Conservation (phyloP, 78 protist genomes). For the Goniomonas avonlea region DNA sequence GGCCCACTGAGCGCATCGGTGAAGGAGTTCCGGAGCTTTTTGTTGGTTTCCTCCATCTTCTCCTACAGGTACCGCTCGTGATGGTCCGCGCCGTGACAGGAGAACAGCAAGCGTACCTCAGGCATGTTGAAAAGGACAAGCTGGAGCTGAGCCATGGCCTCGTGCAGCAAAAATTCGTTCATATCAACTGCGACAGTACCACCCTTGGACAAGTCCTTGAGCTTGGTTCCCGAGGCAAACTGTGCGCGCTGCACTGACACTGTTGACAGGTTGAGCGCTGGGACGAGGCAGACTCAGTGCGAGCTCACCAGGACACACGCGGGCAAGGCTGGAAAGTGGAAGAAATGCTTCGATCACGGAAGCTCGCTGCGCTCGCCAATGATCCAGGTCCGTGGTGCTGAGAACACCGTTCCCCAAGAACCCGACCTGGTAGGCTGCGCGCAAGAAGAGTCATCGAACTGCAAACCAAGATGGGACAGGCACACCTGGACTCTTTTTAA, state of each 20-base stretch:
- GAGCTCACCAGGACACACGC: no score
- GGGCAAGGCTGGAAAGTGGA: no score
- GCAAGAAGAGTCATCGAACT: no score
- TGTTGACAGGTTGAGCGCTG: no score
- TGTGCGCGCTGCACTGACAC: neutral
- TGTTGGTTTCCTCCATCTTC: neutral
- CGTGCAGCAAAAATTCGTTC: conserved; percentile 21
- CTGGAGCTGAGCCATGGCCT: conserved; percentile 20
- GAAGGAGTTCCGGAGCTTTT: neutral
- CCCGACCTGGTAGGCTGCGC: no score
- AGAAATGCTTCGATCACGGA: neutral
- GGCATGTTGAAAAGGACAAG: neutral
- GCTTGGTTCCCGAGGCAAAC: conserved; percentile 1
- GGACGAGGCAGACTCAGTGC: no score
- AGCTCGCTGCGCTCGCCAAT: neutral
- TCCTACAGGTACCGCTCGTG: no score
- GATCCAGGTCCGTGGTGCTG: neutral
- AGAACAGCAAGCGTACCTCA: no score
- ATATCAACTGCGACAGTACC: neutral
- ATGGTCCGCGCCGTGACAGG: no score
- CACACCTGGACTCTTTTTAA: no score
- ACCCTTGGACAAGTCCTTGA: neutral
- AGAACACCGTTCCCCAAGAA: no score
- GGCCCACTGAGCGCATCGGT: neutral
- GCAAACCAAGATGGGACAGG: no score